phyloP scores from a whole-genome alignment of 371 early-diverging fungal species.

The Umbelopsis sp. region DNA sequence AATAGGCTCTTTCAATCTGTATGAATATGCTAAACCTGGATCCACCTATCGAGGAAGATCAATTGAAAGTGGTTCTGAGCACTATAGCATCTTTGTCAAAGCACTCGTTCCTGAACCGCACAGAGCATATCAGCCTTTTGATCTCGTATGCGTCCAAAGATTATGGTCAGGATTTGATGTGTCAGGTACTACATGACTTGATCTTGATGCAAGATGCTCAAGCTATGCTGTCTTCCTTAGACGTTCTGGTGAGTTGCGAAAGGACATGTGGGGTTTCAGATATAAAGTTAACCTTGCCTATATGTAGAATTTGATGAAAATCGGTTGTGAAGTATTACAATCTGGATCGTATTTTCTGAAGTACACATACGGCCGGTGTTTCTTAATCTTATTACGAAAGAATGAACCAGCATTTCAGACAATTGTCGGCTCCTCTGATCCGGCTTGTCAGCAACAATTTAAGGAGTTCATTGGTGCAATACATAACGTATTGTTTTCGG shows the following conservation, averaged over 20 bases:
- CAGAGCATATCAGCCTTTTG: conserved; percentile 53
- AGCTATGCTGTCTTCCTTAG: conserved; percentile 34
- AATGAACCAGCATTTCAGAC: neutral
- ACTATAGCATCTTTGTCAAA: conserved; percentile 53
- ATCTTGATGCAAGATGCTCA: conserved; percentile 34
- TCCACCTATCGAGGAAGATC: conserved; percentile 38
- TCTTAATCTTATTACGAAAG: neutral
- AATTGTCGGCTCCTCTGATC: too few relatives aligned
- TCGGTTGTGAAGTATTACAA: neutral
- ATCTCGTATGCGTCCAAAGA: conserved; percentile 38
- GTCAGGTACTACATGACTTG: conserved; percentile 37
- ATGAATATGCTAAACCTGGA: conserved; percentile 42
- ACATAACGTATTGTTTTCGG: neutral
- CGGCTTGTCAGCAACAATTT: too few relatives aligned
- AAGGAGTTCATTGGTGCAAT: neutral
- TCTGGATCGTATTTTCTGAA: neutral
- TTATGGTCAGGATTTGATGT: conserved; percentile 32
- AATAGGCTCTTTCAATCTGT: conserved; percentile 52
- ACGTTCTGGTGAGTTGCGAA: conserved; percentile 30
- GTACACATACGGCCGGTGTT: neutral
- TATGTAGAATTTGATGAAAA: neutral
- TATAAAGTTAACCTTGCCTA: too few relatives aligned
- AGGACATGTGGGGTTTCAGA: neutral
- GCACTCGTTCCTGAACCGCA: conserved; percentile 53
- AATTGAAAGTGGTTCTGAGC: conserved; percentile 45